Evolutionary conservation across 2,329 filamentous ascomycete genomes (phyloP), one percentile per base, ranked within the genome.

Genomic region (Phialophora chinensis): DNA sequence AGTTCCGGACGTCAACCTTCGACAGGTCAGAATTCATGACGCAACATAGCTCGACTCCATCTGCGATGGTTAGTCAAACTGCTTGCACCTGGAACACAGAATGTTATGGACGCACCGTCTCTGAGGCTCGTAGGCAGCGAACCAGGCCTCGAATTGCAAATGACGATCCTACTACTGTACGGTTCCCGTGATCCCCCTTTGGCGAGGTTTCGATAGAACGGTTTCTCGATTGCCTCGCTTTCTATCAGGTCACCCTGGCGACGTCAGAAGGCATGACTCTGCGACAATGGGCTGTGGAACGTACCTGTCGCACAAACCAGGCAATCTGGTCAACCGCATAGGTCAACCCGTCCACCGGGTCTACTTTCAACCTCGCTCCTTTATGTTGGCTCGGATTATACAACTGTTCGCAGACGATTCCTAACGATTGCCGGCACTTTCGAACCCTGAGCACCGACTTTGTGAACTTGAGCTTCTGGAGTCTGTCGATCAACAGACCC

Each of bases 401-500:
- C 25, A 38, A 11, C 50, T 62, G 60, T 20, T 53, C 50, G 33
- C 60, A 62, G 27, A 62, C 14, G 8, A 62, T 55, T 4, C 60
- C 60, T 29, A 62, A 42, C 11, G 60, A 62, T 6, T 62, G 60
- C 38, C 60, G 44, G 31, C 60, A 62, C 72, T 11, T 70, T 55
- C 35, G 64, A 50, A 5, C 57, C 67, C 3, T 62, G 65, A n/a
- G 62, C 57, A 11, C 67, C 68, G 11, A 66, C 47, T 3, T 67
- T 69, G 50, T 73, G 76, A 59, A 53, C 8, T 53, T 60, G 27
- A 60, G 33, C 35, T 60, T 60, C 56, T 78, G 76, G 8, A 74
- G 73, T 2, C 77, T 72, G 49, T 78, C 76, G 17, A 77, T 69
- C 12, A 77, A 75, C n/a, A 78, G 54, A 8, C 77, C 77, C 57